phyloP scores from a whole-genome alignment of 345 rosid genomes.

The Hevea brasiliensis region DNA sequence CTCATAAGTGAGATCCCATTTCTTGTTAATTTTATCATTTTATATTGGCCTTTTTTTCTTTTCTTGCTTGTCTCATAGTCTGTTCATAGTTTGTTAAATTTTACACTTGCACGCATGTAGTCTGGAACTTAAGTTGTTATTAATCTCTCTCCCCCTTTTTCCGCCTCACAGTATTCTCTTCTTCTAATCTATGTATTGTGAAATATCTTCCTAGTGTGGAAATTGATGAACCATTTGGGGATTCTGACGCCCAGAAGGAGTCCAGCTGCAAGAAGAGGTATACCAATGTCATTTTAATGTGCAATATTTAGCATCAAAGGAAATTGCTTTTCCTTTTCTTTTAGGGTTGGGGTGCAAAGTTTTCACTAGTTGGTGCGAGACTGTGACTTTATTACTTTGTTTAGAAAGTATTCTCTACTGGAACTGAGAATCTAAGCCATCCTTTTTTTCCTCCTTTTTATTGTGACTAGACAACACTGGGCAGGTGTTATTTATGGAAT shows the following conservation, averaged over 20 bases:
- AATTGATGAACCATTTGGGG: conserved; percentile 66
- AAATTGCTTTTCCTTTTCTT: neutral
- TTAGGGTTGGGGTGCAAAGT: neutral
- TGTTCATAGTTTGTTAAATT: neutral
- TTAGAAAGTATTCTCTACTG: conserved; percentile 1
- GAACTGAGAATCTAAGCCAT: conserved; percentile 3
- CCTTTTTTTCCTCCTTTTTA: neutral
- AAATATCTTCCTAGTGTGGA: conserved; percentile 46
- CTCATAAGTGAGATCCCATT: neutral
- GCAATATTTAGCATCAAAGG: neutral
- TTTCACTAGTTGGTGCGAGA: neutral
- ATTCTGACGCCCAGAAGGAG: conserved; percentile 70
- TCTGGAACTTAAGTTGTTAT: neutral
- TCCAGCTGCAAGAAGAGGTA: conserved; percentile 83
- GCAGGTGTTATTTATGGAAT: neutral
- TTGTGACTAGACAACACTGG: neutral
- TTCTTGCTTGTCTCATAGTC: too few species aligned
- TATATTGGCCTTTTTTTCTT: neutral
- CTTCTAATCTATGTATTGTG: neutral
- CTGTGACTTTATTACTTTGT: neutral
- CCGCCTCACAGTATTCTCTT: neutral
- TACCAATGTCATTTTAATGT: neutral
- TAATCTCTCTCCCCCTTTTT: neutral
- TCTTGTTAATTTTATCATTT: neutral
- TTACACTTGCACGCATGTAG: neutral